Conservation (phyloP, 352 stramenopile species). For the Elongisporangium anandrum region DNA sequence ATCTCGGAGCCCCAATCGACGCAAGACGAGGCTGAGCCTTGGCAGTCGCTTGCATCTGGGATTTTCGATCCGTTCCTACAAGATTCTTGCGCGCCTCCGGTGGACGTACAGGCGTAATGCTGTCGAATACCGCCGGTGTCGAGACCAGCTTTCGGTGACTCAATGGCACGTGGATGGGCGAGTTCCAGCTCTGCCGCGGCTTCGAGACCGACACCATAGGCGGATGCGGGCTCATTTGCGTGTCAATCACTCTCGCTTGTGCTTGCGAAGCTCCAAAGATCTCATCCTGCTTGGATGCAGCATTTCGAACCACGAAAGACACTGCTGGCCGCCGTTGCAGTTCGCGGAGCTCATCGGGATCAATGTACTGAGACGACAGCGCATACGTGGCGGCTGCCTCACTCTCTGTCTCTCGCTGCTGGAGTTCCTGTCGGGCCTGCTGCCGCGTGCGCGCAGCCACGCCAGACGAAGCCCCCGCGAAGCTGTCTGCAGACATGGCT, state of each 20-base stretch:
- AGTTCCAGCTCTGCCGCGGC: constrained; percentile 49
- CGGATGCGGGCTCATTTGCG: constrained; percentile 2
- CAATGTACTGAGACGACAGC: constrained; percentile 31
- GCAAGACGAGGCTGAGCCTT: constrained; percentile 8
- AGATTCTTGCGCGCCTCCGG: not conserved
- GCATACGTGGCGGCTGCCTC: constrained; percentile 13
- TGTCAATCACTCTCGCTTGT: constrained; percentile 5
- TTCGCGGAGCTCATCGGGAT: constrained; percentile 18
- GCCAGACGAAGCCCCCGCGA: not conserved
- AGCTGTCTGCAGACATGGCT: not conserved
- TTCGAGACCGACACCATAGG: not conserved
- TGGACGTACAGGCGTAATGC: not conserved
- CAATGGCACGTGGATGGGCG: constrained; percentile 52
- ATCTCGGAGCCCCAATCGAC: constrained; percentile 1
- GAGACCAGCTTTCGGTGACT: constrained; percentile 61
- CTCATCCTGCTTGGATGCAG: constrained; percentile 12
- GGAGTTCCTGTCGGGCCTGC: constrained; percentile 9
- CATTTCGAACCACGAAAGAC: constrained; percentile 36
- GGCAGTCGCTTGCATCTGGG: not conserved
- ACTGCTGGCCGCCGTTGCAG: constrained; percentile 33
- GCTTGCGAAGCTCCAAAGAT: not conserved
- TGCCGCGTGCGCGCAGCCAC: constrained; percentile 5
- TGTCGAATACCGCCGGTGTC: constrained; percentile 36
- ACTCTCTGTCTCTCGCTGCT: not conserved
- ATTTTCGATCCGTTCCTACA: not conserved